phyloP scores from a whole-genome alignment of 768 basidiomycete genomes.

The Serendipita sp. region DNA sequence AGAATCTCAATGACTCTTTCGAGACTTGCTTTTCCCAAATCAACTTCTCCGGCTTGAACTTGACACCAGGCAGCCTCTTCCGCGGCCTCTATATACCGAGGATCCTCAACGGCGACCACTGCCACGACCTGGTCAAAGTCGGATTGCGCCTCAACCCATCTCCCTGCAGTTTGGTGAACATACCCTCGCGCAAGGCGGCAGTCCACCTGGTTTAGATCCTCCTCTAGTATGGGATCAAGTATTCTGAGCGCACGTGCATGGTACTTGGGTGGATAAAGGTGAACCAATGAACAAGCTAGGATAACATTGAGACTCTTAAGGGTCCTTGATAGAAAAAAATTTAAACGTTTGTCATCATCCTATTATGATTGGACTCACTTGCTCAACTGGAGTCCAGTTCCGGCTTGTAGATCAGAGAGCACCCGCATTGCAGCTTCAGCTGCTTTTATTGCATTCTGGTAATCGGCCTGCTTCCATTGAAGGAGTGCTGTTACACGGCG shows the following conservation, averaged over 20 bases:
- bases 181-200: constrained; percentile 64
- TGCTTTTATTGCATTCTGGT: constrained; percentile 50
- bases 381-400: constrained; percentile 25
- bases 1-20: constrained; percentile 31
- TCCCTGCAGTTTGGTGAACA: constrained; percentile 42
- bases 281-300: constrained; percentile 63
- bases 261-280: constrained; percentile 80
- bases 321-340: constrained; percentile 26
- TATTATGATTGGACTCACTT: constrained; percentile 25
- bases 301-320: constrained; percentile 51
- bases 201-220: constrained; percentile 43
- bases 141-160: constrained; percentile 51
- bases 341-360: not conserved
- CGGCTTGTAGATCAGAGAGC: constrained; percentile 41
- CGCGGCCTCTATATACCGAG: constrained; percentile 41
- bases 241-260: constrained; percentile 63
- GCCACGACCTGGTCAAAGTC: constrained; percentile 45
- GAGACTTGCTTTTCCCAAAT: constrained; percentile 33
- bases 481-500: constrained; percentile 49
- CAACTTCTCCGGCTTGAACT: constrained; percentile 33
- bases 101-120: constrained; percentile 29
- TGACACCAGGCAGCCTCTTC: constrained; percentile 84
- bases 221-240: constrained; percentile 51
- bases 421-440: constrained; percentile 56
- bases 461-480: constrained; percentile 55